A percentile compares a stretch with the other conserved stretches of the same genome.
phyloP scores from a whole-genome alignment of 1,139 yeast genomes.

The Hyphopichia pseudoburtonii region DNA sequence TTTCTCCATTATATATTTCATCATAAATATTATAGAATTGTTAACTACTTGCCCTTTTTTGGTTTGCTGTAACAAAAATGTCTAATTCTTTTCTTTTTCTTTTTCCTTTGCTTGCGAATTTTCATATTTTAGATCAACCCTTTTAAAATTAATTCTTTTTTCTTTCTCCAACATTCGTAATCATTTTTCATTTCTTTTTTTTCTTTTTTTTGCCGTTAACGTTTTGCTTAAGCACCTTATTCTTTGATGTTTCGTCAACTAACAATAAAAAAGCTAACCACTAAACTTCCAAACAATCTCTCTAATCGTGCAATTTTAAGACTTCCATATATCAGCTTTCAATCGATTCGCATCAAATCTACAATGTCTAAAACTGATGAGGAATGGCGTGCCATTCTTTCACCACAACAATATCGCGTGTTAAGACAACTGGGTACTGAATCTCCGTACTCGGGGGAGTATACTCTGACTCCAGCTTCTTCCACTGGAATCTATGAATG shows the following conservation, averaged over 20 bases:
- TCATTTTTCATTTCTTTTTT: not conserved
- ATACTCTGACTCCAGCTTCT: conserved; percentile 46
- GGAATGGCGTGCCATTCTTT: conserved; percentile 80
- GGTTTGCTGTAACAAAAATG: too few relatives aligned
- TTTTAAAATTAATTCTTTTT: too few relatives aligned
- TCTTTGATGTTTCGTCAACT: not conserved
- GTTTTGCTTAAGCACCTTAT: too few relatives aligned
- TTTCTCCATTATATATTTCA: too few relatives aligned
- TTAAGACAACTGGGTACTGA: conserved; percentile 84
- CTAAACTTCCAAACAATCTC: not conserved
- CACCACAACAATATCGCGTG: conserved; percentile 77
- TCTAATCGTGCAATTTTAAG: not conserved
- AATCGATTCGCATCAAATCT: not conserved
- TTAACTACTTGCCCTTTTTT: too few relatives aligned
- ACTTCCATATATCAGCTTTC: not conserved
- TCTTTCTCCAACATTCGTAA: too few relatives aligned
- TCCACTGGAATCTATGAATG: conserved; percentile 70
- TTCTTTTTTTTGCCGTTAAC: not conserved
- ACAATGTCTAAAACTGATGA: conserved; percentile 44
- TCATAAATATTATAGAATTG: too few relatives aligned
- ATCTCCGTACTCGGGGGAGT: conserved; percentile 75
- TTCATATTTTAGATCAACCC: too few relatives aligned
- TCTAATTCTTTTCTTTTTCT: too few relatives aligned
- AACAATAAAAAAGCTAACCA: not conserved
- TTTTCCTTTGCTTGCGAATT: too few relatives aligned